Evolutionary conservation across 352 stramenopile genomes (phyloP).

Genomic region (Phytophthora sansomeana): DNA sequence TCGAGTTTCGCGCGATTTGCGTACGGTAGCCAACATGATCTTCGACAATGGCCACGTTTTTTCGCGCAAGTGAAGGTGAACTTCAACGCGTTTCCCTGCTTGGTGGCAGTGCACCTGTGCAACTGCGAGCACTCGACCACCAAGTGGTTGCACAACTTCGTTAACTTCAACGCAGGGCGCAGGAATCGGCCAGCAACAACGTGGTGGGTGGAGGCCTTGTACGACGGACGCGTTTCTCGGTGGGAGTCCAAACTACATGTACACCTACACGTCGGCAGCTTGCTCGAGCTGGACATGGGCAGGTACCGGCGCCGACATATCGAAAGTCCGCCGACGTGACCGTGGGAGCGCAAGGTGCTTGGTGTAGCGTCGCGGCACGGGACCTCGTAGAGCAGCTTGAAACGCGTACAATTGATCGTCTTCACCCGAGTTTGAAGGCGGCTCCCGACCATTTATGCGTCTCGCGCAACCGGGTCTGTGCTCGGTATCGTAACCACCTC

Average conservation of each 20-base stretch:
- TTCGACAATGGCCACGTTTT: constrained; percentile 20
- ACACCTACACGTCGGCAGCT: background rate
- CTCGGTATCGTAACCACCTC: constrained; percentile 20
- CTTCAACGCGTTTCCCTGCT: constrained; percentile 10
- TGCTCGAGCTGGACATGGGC: background rate
- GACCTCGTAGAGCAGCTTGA: background rate
- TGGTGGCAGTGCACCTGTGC: constrained; percentile 8
- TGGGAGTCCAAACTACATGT: constrained; percentile 4
- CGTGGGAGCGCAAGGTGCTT: constrained; percentile 10
- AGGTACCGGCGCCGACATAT: constrained; percentile 3
- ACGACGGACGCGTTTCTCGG: constrained; percentile 23
- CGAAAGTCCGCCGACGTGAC: constrained; percentile 3
- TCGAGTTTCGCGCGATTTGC: constrained; percentile 16
- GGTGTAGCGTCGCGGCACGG: background rate
- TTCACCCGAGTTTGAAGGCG: background rate
- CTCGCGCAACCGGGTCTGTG: constrained; percentile 12
- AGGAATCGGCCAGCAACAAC: background rate
- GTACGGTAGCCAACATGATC: constrained; percentile 6
- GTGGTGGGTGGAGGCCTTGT: constrained; percentile 4
- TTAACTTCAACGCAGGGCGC: too few relatives aligned
- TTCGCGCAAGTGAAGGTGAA: constrained; percentile 8
- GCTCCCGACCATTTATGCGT: constrained; percentile 7
- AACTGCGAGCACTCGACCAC: constrained; percentile 15
- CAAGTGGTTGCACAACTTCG: too few relatives aligned
- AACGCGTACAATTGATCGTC: background rate